Evolutionary conservation across 306 rosid species (phyloP), one percentile per base, ranked within the genome.

Genomic region (Adenanthera pavonina): DNA sequence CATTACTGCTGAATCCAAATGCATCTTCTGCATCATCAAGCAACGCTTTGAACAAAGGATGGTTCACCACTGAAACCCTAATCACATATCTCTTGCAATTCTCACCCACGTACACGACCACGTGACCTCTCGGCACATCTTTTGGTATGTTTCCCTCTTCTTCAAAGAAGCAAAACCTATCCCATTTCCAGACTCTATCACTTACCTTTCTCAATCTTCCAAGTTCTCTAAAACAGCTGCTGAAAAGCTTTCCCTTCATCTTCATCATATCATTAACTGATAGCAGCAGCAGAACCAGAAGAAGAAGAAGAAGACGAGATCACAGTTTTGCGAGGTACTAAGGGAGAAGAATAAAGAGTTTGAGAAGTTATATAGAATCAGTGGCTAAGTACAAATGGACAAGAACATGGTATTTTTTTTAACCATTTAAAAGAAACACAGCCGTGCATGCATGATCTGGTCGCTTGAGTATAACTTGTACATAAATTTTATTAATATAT

Each of bases 101-200:
- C 70, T 91, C 93, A 33, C 93, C 97, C 33, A 91, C 93, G 74
- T 93, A 91, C 17, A 91, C 92, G 59, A 83, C 93, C 20, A 90
- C 19, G 75, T 93, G 90, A 19, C 97, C 97, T 40, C 84, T 89
- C 40, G 94, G 97, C 3, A 91, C 97, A 85, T 91, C 94, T 64
- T 79, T 78, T 12, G 94, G 96, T 33, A 90, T 67, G 25, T 12
- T 7, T 38, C 54, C 51, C 36, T 60, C 47, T 34, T 80, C 80
- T 43, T 67, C 60, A 5, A 60, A 74, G 19, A 68, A 44, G 20
- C 78, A 80, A 66, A 69, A 59, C 51, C 79, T 71, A 66, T 53
- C 74, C 81, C 80, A 66, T 66, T 89, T 80, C 14, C 76, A 54
- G 46, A 46, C 69, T 13, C 38, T 65, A 48, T 30, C 59, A 44